Evolutionary conservation across 164 flowering plant genomes (phyloP).

Genomic region (Macadamia tetraphylla): DNA sequence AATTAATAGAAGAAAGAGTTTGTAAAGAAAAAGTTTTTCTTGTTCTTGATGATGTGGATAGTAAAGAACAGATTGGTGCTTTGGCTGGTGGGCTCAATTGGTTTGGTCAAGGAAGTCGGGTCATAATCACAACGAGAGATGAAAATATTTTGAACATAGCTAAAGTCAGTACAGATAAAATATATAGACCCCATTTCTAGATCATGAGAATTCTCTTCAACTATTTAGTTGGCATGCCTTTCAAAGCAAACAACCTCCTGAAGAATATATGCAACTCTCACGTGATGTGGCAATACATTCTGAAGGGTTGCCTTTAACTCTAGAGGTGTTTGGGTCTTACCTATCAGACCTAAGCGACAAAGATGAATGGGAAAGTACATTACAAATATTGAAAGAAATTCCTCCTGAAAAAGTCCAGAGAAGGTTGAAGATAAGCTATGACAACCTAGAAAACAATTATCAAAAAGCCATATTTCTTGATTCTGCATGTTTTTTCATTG

Average conservation of each 20-base stretch:
- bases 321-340: constrained; percentile 8
- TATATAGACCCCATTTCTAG: neutral
- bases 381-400: too few relatives aligned
- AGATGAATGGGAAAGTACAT: constrained; percentile 11
- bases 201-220: constrained; percentile 4
- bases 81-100: constrained; percentile 14
- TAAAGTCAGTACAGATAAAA: neutral
- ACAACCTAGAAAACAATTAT: too few relatives aligned
- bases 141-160: neutral
- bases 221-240: constrained; percentile 13
- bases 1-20: neutral
- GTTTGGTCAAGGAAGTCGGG: constrained; percentile 20
- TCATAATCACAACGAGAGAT: constrained; percentile 16
- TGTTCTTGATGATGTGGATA: constrained; percentile 23
- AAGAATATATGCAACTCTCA: neutral
- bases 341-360: neutral
- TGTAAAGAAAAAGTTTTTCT: constrained; percentile 9
- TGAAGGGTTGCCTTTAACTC: constrained; percentile 3
- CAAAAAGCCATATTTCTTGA: too few relatives aligned
- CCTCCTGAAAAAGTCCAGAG: too few relatives aligned
- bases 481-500: too few relatives aligned
- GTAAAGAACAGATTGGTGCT: constrained; percentile 6
- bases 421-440: too few relatives aligned
- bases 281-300: neutral
- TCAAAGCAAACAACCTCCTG: neutral